Base-by-base conservation (phyloP, 2,329 filamentous ascomycete genomes). In the Dothidotthia symphoricarpi region DNA sequence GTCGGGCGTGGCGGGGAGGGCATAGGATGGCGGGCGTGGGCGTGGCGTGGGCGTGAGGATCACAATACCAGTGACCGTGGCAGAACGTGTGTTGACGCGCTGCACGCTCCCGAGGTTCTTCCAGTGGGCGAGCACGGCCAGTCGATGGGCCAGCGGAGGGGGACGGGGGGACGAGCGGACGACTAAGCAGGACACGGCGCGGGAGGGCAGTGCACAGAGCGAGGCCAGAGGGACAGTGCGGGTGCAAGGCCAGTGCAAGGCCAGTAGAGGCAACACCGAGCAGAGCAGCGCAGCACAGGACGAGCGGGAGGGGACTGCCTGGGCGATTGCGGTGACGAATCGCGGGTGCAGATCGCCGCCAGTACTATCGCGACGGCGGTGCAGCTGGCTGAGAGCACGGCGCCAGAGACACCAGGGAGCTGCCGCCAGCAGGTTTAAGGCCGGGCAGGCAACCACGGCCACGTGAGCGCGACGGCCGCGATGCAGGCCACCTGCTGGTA, bases 41-140 rank as follows among this genome's bases (percentile, higher is more conserved):
- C n/a, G n/a, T n/a, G n/a, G n/a, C n/a, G 38, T 36, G 43, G 43
- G 11, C 8, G 12, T 11, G 22, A 14, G 17, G 39, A 28, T 39
- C 31, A 31, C 14, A 5, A 31, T 25, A 15, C 25, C 27, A 27
- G 36, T 17, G 32, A 17, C 16, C 14, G 32, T 34, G 32, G 39
- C 31, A 26, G 34, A 16, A 19, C 38, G 41, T 31, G 41, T 33
- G 42, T 39, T 30, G 48, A 50, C 31, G 48, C 41, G 46, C 34
- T 50, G 53, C 51, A 51, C 44, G 46, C 34, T 44, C 45, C 54
- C 51, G 49, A 45, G 41, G 45, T 35, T 41, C 39, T 33, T 42
- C 39, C 37, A 42, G 37, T 41, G 33, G 37, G 46, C 43, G 36
- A 26, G 27, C 42, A 36, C n/a, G n/a, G n/a, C n/a, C n/a, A n/a